Percentiles rank a stretch among this genome's conserved stretches.
These are phyloP conservation scores for Citrus maxima DNA, from an alignment of 345 rosid species.

Conservation along the genomic window DNA sequence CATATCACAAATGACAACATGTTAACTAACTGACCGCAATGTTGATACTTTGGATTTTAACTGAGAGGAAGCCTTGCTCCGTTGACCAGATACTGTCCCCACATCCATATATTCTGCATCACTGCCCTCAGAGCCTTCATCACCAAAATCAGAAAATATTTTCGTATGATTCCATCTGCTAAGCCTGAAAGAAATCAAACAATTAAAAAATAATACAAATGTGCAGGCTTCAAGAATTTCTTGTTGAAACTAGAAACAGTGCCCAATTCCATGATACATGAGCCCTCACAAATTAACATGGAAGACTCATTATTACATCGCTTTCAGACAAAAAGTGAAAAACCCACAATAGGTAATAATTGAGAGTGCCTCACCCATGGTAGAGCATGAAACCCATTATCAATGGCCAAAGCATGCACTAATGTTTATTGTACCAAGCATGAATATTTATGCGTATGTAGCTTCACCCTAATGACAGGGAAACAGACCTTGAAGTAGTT, in stretches of 20 bases:
- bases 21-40: conserved; percentile 41
- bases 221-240: background rate
- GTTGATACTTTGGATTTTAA: conserved; percentile 49
- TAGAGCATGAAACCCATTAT: background rate
- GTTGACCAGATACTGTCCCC: conserved; percentile 36
- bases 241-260: background rate
- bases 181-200: conserved; percentile 40
- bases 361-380: background rate
- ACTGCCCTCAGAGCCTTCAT: conserved; percentile 51
- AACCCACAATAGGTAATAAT: background rate
- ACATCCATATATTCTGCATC: conserved; percentile 51
- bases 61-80: conserved; percentile 40
- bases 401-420: background rate
- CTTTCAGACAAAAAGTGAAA: background rate
- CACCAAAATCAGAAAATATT: conserved; percentile 81
- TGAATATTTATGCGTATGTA: background rate
- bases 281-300: background rate
- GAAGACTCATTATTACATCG: background rate
- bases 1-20: background rate
- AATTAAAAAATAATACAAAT: background rate
- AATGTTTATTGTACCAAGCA: background rate
- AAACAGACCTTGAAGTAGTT: conserved; percentile 68
- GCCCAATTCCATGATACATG: background rate
- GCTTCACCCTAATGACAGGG: background rate
- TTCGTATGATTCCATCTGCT: conserved; percentile 96